These are phyloP conservation scores for Wakefieldia striispora DNA, from an alignment of 768 basidiomycete genomes.

Conservation along the genomic window DNA sequence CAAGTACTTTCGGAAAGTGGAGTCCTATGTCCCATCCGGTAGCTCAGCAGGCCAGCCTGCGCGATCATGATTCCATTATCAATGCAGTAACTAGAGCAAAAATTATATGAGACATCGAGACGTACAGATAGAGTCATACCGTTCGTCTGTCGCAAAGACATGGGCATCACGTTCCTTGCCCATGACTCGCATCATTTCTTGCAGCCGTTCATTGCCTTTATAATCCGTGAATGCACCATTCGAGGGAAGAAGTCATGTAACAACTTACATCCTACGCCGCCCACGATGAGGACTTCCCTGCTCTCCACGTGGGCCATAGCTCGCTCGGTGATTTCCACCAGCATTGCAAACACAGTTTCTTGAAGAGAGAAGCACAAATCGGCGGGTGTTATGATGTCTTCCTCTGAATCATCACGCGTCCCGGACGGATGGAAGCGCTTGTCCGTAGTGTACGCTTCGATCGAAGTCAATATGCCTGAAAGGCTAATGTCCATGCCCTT, in stretches of 20 bases:
- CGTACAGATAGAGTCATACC: conserved; percentile 45
- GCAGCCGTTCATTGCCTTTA: conserved; percentile 87
- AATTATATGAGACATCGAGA: background rate
- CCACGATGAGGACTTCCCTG: conserved; percentile 94
- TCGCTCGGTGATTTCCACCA: conserved; percentile 97
- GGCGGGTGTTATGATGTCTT: conserved; percentile 86
- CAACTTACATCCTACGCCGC: conserved; percentile 96
- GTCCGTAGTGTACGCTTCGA: conserved; percentile 85
- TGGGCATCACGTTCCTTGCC: conserved; percentile 82
- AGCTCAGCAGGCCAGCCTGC: conserved; percentile 90
- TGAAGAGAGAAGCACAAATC: conserved; percentile 97
- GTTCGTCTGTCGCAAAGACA: conserved; percentile 94
- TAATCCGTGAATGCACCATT: background rate
- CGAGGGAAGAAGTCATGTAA: background rate
- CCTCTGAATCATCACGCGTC: conserved; percentile 33
- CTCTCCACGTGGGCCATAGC: conserved; percentile 99
- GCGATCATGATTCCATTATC: conserved; percentile 99
- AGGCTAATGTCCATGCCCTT: conserved; percentile 99
- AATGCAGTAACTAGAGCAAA: conserved; percentile 84
- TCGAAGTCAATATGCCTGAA: conserved; percentile 88
- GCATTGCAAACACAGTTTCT: conserved; percentile 96
- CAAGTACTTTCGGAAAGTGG: conserved; percentile 78
- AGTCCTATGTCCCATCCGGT: conserved; percentile 85
- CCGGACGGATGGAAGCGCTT: conserved; percentile 70
- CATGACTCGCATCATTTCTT: conserved; percentile 99